Conservation (phyloP, 2,329 filamentous ascomycete species). For the Colletotrichum kahawae region DNA sequence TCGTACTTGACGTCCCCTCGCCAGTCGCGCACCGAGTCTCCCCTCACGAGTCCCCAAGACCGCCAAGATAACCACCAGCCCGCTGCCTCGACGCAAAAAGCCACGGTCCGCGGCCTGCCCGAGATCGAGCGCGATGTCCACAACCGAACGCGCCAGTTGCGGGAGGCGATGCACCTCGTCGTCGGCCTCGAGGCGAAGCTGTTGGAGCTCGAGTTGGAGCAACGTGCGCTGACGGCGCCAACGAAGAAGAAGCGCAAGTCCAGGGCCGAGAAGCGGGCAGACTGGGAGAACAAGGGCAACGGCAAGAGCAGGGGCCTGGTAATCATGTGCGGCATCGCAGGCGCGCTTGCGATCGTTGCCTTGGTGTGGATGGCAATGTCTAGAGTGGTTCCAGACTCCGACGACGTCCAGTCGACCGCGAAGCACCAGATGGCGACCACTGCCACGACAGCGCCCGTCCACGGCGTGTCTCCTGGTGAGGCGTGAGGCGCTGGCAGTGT, state of each 20-base stretch:
- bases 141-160: not conserved
- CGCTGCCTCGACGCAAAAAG: not conserved
- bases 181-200: not conserved
- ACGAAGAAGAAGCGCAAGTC: not conserved
- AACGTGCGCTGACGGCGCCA: not conserved
- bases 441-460: not conserved
- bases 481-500: too few relatives aligned
- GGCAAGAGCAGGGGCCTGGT: not conserved
- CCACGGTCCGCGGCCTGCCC: not conserved
- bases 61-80: not conserved
- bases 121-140: not conserved
- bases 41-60: too few relatives aligned
- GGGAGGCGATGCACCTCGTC: not conserved
- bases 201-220: not conserved
- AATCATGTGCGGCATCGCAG: not conserved
- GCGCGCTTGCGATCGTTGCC: not conserved
- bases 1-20: too few relatives aligned
- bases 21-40: too few relatives aligned
- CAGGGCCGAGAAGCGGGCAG: not conserved
- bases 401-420: too few relatives aligned
- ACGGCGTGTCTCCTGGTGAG: too few relatives aligned
- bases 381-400: not conserved
- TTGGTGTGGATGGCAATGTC: not conserved
- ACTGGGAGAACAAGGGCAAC: not conserved
- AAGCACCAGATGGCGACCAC: too few relatives aligned